Evolutionary conservation across 768 basidiomycete genomes (phyloP).

Genomic region (Phylloporus rhodoxanthus): DNA sequence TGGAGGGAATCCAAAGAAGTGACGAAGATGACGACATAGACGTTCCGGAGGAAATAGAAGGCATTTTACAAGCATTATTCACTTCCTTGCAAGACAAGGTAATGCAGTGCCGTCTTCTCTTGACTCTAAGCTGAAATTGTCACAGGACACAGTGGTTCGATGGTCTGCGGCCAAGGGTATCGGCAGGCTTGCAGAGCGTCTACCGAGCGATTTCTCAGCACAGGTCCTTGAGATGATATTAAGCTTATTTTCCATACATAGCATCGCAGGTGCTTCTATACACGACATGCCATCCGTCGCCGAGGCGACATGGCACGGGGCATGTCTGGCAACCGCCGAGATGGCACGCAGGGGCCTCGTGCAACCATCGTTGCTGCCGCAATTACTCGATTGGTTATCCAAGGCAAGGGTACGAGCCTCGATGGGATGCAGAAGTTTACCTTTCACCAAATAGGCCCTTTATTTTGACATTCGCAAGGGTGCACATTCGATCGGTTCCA

Average conservation of each 20-base stretch:
- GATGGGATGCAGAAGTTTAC: conserved; percentile 9
- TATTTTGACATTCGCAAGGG: conserved; percentile 91
- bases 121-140: background rate
- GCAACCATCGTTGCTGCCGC: conserved; percentile 46
- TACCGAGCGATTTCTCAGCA: conserved; percentile 66
- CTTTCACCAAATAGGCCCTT: conserved; percentile 54
- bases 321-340: conserved; percentile 88
- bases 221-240: conserved; percentile 83
- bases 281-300: conserved; percentile 73
- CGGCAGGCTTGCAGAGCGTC: conserved; percentile 74
- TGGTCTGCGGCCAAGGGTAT: conserved; percentile 93
- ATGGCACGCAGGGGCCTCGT: conserved; percentile 81
- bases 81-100: conserved; percentile 78
- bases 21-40: conserved; percentile 46
- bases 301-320: conserved; percentile 92
- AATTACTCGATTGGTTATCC: conserved; percentile 71
- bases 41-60: conserved; percentile 75
- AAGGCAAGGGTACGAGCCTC: conserved; percentile 46
- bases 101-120: conserved; percentile 1
- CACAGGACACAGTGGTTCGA: conserved; percentile 87
- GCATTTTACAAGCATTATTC: conserved; percentile 66
- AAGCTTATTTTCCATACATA: conserved; percentile 71
- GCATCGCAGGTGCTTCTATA: conserved; percentile 52
- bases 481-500: conserved; percentile 89
- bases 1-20: conserved; percentile 8